Base-by-base conservation (phyloP, 2,329 filamentous ascomycete genomes). In the Metarhizium sp. region DNA sequence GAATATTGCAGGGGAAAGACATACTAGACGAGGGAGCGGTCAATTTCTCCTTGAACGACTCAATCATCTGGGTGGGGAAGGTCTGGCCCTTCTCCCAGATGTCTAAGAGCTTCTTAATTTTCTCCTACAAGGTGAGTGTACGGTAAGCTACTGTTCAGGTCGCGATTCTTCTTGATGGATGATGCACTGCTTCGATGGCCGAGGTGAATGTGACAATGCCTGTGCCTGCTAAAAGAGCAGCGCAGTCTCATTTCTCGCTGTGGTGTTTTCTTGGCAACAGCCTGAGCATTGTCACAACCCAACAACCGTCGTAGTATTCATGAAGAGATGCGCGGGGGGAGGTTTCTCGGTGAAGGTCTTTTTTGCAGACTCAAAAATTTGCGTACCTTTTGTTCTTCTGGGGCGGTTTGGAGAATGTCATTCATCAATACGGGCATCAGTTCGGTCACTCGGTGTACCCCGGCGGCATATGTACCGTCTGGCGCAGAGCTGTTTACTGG, bases 71-170 rank as follows among this genome's bases (percentile, higher is more conserved):
- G 46, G 79, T 70, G 30, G 94, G 91, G 71, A 99, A 97, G 25
- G 92, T 97, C 68, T 88, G 86, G 61, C 90, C 90, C 67, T 94
- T 94, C 70, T 96, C 92, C 94, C 94, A 99, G 63, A 99, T 99
- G 69, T 96, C 92, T 74, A 97, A 78, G 64, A 99, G 82, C 71
- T 97, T 97, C 63, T 73, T 74, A 72, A 97, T 92, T 77, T 96
- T 97, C 70, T 95, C 90, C 88, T 94, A 87, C 77, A 85, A 69
- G 62, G 68, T 60, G 67, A 69, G 62, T 63, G 67, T 67, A 60
- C 57, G 59, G 77, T 79, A 66, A 70, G 68, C 64, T 69, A 70
- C 67, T 60, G 52, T 64, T 61, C 63, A 36, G 18, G 16, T 52
- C 38, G 20, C 20, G 45, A 4, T 8, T 4, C 25, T 25, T 46